phyloP scores from a whole-genome alignment of 2,329 filamentous ascomycete species.

The Cordyceps militaris region DNA sequence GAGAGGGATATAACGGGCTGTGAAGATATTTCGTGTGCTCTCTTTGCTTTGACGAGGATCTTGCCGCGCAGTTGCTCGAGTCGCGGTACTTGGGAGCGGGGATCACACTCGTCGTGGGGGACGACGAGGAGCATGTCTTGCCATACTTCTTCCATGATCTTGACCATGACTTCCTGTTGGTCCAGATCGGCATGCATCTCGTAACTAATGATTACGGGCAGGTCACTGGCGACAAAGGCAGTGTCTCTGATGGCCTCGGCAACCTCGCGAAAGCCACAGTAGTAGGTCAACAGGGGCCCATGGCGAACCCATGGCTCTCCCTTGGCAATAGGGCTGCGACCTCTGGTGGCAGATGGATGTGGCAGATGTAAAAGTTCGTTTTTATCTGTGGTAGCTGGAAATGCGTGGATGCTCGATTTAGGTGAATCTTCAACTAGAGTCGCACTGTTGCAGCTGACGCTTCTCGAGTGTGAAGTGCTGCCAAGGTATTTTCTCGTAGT shows the following conservation, averaged over 20 bases:
- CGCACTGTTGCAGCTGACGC: slow-evolving; percentile 31
- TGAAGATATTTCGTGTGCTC: slow-evolving; percentile 31
- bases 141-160: slow-evolving; percentile 91
- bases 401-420: slow-evolving; percentile 23
- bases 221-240: slow-evolving; percentile 66
- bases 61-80: slow-evolving; percentile 68
- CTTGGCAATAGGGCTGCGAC: slow-evolving; percentile 27
- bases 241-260: slow-evolving; percentile 72
- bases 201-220: slow-evolving; percentile 85
- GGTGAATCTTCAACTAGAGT: slow-evolving; percentile 24
- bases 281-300: slow-evolving; percentile 73
- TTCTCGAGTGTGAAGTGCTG: slow-evolving; percentile 32
- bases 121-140: slow-evolving; percentile 61
- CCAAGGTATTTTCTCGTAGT: slow-evolving; percentile 22
- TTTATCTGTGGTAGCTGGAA: slow-evolving; percentile 26
- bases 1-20: slow-evolving; percentile 12
- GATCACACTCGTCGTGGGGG: slow-evolving; percentile 42
- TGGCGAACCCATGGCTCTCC: slow-evolving; percentile 77
- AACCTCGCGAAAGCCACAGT: slow-evolving; percentile 82
- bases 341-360: slow-evolving; percentile 18
- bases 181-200: slow-evolving; percentile 79
- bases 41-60: slow-evolving; percentile 79
- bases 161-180: slow-evolving; percentile 88
- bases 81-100: slow-evolving; percentile 53
- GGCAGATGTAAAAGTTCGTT: slow-evolving; percentile 28